Evolutionary conservation across 441 rosid species (phyloP).

Genomic region (Populus hybrid): DNA sequence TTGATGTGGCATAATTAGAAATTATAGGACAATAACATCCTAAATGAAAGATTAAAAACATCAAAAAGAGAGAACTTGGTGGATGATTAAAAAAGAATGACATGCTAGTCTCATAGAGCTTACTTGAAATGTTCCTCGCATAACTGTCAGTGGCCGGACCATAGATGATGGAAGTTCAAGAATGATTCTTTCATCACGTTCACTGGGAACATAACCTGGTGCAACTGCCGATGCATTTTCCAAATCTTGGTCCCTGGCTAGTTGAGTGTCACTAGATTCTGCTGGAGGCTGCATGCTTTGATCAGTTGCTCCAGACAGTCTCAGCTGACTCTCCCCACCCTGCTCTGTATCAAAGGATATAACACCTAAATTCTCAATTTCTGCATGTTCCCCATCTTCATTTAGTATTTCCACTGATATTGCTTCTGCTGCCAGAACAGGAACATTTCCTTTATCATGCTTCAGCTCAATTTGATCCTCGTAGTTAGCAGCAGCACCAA

Average conservation of each 20-base stretch:
- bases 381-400: conserved; percentile 85
- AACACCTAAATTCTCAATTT: conserved; percentile 57
- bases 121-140: conserved; percentile 95
- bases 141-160: conserved; percentile 90
- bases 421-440: conserved; percentile 86
- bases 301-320: conserved; percentile 46
- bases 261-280: conserved; percentile 49
- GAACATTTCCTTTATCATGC: conserved; percentile 49
- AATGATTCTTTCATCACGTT: conserved; percentile 87
- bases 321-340: conserved; percentile 40
- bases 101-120: conserved; percentile 21
- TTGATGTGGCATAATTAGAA: background rate
- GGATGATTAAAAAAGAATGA: background rate
- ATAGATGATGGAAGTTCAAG: conserved; percentile 94
- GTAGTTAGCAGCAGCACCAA: conserved; percentile 90
- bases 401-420: conserved; percentile 66
- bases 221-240: conserved; percentile 62
- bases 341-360: conserved; percentile 42
- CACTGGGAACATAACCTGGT: conserved; percentile 91
- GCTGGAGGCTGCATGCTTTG: conserved; percentile 44
- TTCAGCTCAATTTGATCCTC: conserved; percentile 57
- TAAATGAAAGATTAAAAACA: background rate
- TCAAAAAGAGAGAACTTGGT: background rate
- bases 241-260: conserved; percentile 47
- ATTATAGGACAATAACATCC: background rate